Percentiles rank a stretch among this genome's conserved stretches.
Conservation (phyloP, 768 basidiomycete genomes). For the Mycena haematopus region DNA sequence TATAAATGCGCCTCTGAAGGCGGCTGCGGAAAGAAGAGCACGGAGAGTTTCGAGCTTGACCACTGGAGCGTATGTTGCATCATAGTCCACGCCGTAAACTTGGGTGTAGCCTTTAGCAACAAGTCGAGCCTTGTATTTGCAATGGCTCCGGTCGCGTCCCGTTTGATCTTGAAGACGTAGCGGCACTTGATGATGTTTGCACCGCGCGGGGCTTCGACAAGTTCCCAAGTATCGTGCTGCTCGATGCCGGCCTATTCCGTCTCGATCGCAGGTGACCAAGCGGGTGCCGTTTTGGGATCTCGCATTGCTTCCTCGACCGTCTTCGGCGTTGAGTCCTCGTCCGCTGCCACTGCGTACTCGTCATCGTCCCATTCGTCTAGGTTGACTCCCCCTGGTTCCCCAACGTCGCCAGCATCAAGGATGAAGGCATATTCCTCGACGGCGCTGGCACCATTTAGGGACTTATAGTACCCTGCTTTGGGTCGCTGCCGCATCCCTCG, state of each 20-base stretch:
- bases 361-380: too few species aligned
- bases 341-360: too few species aligned
- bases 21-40: conserved; percentile 31
- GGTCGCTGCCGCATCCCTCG: conserved; percentile 10
- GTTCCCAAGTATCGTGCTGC: conserved; percentile 36
- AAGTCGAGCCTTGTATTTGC: conserved; percentile 41
- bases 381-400: conserved; percentile 11
- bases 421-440: conserved; percentile 10
- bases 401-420: not conserved
- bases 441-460: not conserved
- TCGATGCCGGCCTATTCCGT: conserved; percentile 28
- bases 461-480: conserved; percentile 9
- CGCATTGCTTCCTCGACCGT: conserved; percentile 31
- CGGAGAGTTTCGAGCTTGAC: conserved; percentile 34
- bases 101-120: conserved; percentile 51
- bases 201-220: conserved; percentile 31
- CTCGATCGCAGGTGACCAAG: conserved; percentile 23
- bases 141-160: conserved; percentile 27
- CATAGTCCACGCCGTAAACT: conserved; percentile 43
- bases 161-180: conserved; percentile 32
- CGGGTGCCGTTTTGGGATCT: conserved; percentile 29
- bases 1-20: conserved; percentile 3
- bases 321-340: conserved; percentile 27
- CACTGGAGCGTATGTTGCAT: conserved; percentile 38
- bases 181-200: conserved; percentile 36